Evolutionary conservation across 1,284 basidiomycete genomes (phyloP).

Genomic region (Trichosporon asahii): DNA sequence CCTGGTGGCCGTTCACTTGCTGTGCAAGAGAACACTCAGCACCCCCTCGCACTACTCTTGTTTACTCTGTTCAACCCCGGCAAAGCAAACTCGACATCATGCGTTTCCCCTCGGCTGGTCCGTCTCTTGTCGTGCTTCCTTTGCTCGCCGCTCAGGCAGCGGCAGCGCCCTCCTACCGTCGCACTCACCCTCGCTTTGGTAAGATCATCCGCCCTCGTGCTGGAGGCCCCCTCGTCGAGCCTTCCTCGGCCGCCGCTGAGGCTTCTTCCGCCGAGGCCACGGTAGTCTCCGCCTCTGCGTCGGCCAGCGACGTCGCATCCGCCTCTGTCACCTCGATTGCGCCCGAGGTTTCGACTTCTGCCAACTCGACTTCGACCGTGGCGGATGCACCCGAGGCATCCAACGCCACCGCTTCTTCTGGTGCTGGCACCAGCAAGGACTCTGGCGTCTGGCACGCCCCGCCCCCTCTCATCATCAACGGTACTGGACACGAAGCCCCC

Average conservation of each 20-base stretch:
- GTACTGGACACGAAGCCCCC: constrained; percentile 1
- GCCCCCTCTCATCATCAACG: constrained; percentile 6
- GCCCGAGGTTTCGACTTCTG: neutral
- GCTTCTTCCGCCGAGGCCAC: neutral
- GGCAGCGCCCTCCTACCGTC: constrained; percentile 33
- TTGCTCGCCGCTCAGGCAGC: constrained; percentile 34
- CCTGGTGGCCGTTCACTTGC: constrained; percentile 30
- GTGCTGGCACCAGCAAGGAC: neutral
- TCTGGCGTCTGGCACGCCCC: constrained; percentile 2
- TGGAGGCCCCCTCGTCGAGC: constrained; percentile 4
- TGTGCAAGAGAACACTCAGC: constrained; percentile 16
- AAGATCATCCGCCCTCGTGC: constrained; percentile 26
- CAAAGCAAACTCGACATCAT: constrained; percentile 15
- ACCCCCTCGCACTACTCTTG: constrained; percentile 11
- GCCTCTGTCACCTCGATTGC: neutral
- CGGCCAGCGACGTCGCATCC: constrained; percentile 10
- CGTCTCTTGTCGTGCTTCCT: constrained; percentile 35
- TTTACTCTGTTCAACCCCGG: neutral
- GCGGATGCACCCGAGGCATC: neutral
- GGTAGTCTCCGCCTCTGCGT: constrained; percentile 14
- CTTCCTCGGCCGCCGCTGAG: constrained; percentile 12
- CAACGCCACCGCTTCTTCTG: neutral
- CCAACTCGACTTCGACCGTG: constrained; percentile 4
- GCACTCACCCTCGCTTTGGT: constrained; percentile 27
- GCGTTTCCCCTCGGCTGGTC: constrained; percentile 25